These are phyloP conservation scores for Botrytis porri DNA, from an alignment of 2,329 filamentous ascomycete species.

Conservation along the genomic window DNA sequence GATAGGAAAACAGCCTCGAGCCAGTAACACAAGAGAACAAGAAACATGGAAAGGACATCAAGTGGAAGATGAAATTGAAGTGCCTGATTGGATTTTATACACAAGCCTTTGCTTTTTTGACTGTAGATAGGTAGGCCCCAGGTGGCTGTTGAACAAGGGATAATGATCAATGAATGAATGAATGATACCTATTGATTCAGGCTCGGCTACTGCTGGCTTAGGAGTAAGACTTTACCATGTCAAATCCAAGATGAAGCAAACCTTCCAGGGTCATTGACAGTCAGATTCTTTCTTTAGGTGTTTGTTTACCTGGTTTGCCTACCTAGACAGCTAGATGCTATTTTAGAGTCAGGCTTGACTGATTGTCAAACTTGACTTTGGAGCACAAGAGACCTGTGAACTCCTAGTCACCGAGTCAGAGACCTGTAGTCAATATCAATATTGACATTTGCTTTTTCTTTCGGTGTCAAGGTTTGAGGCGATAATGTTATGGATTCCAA, in stretches of 20 bases:
- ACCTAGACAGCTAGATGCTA: neutral
- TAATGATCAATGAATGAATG: neutral
- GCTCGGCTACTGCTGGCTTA: neutral
- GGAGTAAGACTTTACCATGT: neutral
- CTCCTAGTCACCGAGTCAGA: neutral
- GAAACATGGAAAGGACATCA: neutral
- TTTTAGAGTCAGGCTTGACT: neutral
- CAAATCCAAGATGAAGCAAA: neutral
- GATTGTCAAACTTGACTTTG: neutral
- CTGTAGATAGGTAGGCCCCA: neutral
- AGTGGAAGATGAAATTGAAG: neutral
- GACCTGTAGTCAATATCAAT: neutral
- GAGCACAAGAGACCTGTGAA: neutral
- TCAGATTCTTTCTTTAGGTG: neutral
- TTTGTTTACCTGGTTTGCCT: neutral
- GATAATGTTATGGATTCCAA: neutral
- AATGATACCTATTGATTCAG: neutral
- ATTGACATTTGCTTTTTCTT: neutral
- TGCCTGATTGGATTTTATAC: neutral
- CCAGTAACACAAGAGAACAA: neutral
- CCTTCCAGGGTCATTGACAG: neutral
- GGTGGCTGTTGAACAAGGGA: neutral
- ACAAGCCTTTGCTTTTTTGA: neutral
- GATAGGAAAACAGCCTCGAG: neutral
- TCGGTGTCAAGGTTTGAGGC: neutral